Evolutionary conservation across 1,284 basidiomycete genomes (phyloP), one percentile per base, ranked within the genome.

Genomic region (Erythrobasidium hasegawianum): DNA sequence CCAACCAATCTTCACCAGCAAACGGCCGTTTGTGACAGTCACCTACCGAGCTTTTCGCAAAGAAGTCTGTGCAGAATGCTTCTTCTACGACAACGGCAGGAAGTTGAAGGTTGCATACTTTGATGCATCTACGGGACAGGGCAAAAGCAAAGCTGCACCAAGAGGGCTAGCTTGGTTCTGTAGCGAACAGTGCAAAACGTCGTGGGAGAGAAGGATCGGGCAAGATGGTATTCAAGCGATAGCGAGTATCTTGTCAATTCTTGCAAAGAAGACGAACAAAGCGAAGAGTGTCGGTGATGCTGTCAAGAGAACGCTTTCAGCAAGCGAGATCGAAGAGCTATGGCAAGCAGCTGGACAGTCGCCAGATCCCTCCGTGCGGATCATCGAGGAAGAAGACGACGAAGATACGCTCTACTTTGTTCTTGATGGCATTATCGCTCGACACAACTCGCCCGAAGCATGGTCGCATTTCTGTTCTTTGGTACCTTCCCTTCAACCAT

Each of bases 11-110:
- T 65, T 57, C 26, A 20, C n/a, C 18, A 29, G 43, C 20, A 13
- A 13, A 9, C n/a, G 22, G 86, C 86, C 53, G 52, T 71, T 57
- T 50, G 62, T 64, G n/a, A 53, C 56, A 50, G 72, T 72, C 13
- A 60, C 72, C 14, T 71, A 69, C 55, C 60, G 65, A 16, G 43
- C 62, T 1, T 74, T 67, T 49, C 58, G 69, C 24, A 70, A 70
- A 52, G 72, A 74, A 55, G 71, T 69, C 39, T 74, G 72, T 54
- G 68, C 66, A 2, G 61, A 64, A 56, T 74, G 72, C 61, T 74
- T 72, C 40, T 43, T 39, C 11, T 74, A 74, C 64, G 69, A 73
- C n/a, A 33, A 45, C 26, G 72, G 72, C 14, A 55, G 64, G 38
- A 68, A 64, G 22, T 71, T 70, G 68, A 68, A 71, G 56, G 24